Base-by-base conservation (phyloP, 768 basidiomycete species). In the Lactifluus echinatus region DNA sequence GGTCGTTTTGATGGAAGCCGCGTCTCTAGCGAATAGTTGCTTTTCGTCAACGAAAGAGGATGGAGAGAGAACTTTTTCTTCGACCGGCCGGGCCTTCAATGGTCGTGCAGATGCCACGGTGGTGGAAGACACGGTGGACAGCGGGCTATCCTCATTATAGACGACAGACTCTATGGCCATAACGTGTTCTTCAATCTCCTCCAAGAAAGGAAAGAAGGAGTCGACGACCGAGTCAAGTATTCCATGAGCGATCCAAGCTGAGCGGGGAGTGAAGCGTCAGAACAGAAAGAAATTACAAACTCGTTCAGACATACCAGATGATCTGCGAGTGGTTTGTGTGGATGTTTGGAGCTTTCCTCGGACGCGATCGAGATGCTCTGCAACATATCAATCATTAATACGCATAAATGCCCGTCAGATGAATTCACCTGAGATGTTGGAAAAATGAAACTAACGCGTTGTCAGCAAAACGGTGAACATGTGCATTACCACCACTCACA, bases 241-340 rank as follows among this genome's bases (percentile, higher is more conserved):
- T 21, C 85, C 88, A 69, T 97, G 93, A 0, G 91, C 92, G 62
- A 97, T 89, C 91, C 92, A 95, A 67, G 93, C 93, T 92, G 63
- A 6, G 19, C 3, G 21, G 31, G 60, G 12, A 37, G 31, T 34
- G 5, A 29, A 2, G n/a, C 19, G 33, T 53, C 29, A 40, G 46
- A 43, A 40, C 12, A 5, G 4, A 36, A 46, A 2, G 17, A 31
- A 11, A 1, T 17, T 17, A 5, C 29, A 8, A 34, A n/a, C 6
- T n/a, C 33, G 23, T 44, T 21, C 21, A 17, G 23, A 65, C 78
- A 53, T 63, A 85, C 90, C 87, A 50, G 89, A 84, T 4, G 88
- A 84, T 75, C 85, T 84, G 58, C 77, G 82, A 12, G 79, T 73
- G 19, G 77, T 76, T 53, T 83, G 75, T 53, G 86, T 83, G 4